Evolutionary conservation across 306 rosid genomes (phyloP), one percentile per base, ranked within the genome.

Genomic region (Coriaria nepalensis): DNA sequence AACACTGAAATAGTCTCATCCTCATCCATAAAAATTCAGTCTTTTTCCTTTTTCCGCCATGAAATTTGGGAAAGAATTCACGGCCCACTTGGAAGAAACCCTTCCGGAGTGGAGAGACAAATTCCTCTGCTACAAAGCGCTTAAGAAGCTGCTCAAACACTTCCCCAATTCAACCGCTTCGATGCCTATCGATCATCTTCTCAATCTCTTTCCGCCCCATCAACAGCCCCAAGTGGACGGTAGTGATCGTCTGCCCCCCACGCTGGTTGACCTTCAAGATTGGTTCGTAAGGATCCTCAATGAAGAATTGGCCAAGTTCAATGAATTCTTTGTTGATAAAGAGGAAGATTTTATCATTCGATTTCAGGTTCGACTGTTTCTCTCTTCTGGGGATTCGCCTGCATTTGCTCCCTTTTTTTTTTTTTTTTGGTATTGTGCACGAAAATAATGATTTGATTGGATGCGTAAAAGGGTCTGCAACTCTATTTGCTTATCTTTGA

Each of bases 61-160:
- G 98, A 90, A 90, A 62, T 90, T 90, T 53, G 98, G 98, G 13
- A 92, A 92, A 58, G 87, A 92, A 45, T 85, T 92, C 73, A 82
- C 56, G 60, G 81, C 70, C 65, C 94, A 92, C 66, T 42, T 92
- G 41, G 98, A 92, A 50, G 87, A 82, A 43, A 92, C 98, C 33
- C 78, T 90, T 29, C 98, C 98, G 0, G 96, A 75, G 61, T 92
- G 98, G 98, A 85, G 97, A 56, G 97, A 90, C 77, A 90, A 90
- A 59, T 90, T 90, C 55, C 80, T 90, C 29, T 77, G 95, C 56
- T 90, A 90, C 80, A 90, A 90, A 39, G 84, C 83, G 13, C 66
- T 90, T 59, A 90, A 90, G 78, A 84, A 84, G 68, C 73, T 84
- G 43, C 72, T 84, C 52, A 90, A 90, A 40, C 74, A 54, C 43